phyloP scores from a whole-genome alignment of 176 grass and related monocot species.

The Aegilops sharonensis region DNA sequence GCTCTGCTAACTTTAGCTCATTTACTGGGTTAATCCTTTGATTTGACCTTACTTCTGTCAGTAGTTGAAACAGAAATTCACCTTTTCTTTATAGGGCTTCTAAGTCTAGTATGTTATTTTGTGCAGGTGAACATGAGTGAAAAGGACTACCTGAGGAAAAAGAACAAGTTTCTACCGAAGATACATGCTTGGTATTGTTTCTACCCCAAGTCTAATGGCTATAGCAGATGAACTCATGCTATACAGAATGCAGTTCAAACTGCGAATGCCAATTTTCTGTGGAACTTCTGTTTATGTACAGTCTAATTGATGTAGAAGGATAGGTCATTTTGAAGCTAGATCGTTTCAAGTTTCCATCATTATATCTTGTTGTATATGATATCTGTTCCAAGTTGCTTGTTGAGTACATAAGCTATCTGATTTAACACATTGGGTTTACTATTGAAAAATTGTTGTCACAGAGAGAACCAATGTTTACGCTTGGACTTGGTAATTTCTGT shows the following conservation, averaged over 20 bases:
- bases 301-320: neutral
- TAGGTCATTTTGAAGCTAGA: neutral
- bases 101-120: constrained; percentile 18
- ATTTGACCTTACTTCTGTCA: neutral
- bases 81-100: neutral
- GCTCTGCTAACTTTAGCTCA: neutral
- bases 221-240: neutral
- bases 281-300: neutral
- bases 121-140: constrained; percentile 98
- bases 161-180: constrained; percentile 98
- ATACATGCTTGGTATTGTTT: constrained; percentile 87
- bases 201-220: constrained; percentile 1
- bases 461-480: neutral
- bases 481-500: neutral
- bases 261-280: neutral
- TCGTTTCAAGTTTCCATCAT: constrained; percentile 5
- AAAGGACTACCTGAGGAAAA: constrained; percentile 95
- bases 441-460: neutral
- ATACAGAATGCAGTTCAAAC: neutral
- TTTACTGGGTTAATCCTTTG: neutral
- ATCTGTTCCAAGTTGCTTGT: neutral
- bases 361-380: neutral
- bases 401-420: neutral
- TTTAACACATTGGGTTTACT: neutral
- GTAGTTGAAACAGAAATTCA: neutral